Conservation (phyloP, 768 basidiomycete species). For the Rhodotorula diobovata region DNA sequence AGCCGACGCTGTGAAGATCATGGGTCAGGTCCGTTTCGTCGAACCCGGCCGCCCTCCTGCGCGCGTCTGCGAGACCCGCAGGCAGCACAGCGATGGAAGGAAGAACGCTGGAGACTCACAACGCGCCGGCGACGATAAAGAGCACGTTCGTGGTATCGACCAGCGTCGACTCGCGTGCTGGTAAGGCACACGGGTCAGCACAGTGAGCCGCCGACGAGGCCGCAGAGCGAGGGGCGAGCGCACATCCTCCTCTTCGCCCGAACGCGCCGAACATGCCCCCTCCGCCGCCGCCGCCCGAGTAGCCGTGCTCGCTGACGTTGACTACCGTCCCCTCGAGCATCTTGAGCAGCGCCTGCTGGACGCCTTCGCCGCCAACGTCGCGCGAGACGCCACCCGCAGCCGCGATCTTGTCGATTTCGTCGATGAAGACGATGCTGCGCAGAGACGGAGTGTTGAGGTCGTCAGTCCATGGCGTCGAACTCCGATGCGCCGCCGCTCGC, state of each 20-base stretch:
- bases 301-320: constrained; percentile 44
- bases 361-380: constrained; percentile 93
- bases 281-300: constrained; percentile 36
- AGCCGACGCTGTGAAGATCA: constrained; percentile 56
- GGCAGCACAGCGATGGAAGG: too few species aligned
- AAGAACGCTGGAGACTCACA: not conserved
- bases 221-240: not conserved
- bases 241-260: constrained; percentile 18
- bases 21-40: not conserved
- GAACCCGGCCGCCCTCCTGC: not conserved
- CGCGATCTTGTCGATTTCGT: constrained; percentile 92
- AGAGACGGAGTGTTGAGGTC: fast-evolving
- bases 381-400: constrained; percentile 52
- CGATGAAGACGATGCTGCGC: constrained; percentile 77
- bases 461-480: not conserved
- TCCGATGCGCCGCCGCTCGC: not conserved
- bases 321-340: constrained; percentile 73
- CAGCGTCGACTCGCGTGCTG: constrained; percentile 62
- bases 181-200: not conserved
- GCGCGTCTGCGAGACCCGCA: too few species aligned
- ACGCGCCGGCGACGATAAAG: constrained; percentile 88
- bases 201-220: not conserved
- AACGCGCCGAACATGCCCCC: constrained; percentile 1
- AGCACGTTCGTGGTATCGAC: constrained; percentile 86
- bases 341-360: constrained; percentile 77